Evolutionary conservation across 352 stramenopile species (phyloP), one percentile per base, ranked within the genome.

Genomic region (Pythium oligandrum): DNA sequence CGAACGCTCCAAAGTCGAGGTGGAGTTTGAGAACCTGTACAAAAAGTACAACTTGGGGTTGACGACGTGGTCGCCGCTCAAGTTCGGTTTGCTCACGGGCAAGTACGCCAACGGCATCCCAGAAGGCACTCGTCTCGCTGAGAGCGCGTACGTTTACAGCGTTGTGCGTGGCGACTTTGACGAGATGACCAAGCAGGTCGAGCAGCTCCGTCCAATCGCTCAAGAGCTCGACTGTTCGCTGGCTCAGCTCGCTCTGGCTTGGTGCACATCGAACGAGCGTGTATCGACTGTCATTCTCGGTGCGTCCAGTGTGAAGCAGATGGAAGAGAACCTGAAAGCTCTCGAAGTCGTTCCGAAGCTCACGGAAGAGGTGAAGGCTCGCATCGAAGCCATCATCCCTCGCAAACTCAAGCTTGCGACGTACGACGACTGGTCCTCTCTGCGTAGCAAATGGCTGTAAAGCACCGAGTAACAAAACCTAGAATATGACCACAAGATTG

Each of bases 251-350:
- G 63, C 70, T 11, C 45, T 83, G 32, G 70, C 70, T 32, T 83
- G 72, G 72, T 66, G 48, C 36, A 56, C 65, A n/a, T 71, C 64
- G 34, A 79, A 80, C 60, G 40, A 55, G 11, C 59, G 78, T 50
- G 70, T 81, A 11, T 71, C 57, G 32, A 74, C 64, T 10, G 70
- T 83, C 6, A 55, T 83, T 10, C 59, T 74, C 30, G 72, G 72
- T n/a, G 70, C 72, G 36, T 74, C 61, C 43, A 78, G 55, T 12
- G 42, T 71, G 10, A 37, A 63, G 37, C 72, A 83, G 45, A 57
- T 88, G 4, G 55, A 84, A 31, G 66, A 82, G 38, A 91, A 90
- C 63, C 48, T 90, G 40, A 49, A 74, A 17, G 69, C 70, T 12
- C 53, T 86, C 33, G 35, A 53, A 43, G 37, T 82, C 6, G 51